Conservation (phyloP, 2,329 filamentous ascomycete species). For the Zasmidium citrigriseum region DNA sequence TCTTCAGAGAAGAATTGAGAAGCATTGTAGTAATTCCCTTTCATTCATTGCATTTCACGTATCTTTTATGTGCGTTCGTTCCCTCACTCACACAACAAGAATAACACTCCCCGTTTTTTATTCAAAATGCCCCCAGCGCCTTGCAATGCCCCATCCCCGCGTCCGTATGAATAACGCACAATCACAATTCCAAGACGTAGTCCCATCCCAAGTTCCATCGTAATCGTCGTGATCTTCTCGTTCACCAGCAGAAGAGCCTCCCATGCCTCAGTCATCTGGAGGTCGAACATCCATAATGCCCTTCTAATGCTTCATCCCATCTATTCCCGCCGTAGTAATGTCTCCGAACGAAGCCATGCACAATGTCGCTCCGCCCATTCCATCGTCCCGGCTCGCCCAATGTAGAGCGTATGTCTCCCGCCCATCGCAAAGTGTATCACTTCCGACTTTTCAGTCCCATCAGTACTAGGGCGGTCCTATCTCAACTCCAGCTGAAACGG, state of each 20-base stretch:
- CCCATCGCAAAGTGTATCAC: too few species aligned
- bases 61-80: constrained; percentile 1
- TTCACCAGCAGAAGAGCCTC: too few species aligned
- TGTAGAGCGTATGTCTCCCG: too few species aligned
- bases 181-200: background rate
- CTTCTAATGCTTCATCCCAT: background rate
- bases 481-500: constrained; percentile 81
- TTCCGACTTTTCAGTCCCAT: background rate
- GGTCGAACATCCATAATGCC: background rate
- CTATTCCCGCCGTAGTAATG: too few species aligned
- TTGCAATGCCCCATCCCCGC: constrained; percentile 10
- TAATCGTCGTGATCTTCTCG: constrained; percentile 1
- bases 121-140: constrained; percentile 6
- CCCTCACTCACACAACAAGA: background rate
- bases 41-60: background rate
- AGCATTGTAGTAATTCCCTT: too few species aligned
- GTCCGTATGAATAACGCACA: too few species aligned
- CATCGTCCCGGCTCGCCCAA: too few species aligned
- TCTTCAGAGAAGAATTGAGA: background rate
- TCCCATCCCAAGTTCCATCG: constrained; percentile 1
- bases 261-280: background rate
- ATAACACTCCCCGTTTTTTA: background rate
- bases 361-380: too few species aligned
- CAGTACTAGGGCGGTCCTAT: constrained; percentile 38
- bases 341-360: too few species aligned